Evolutionary conservation across 805 yeast genomes (phyloP), one percentile per base, ranked within the genome.

Genomic region (Debaryomyces prosopidis): DNA sequence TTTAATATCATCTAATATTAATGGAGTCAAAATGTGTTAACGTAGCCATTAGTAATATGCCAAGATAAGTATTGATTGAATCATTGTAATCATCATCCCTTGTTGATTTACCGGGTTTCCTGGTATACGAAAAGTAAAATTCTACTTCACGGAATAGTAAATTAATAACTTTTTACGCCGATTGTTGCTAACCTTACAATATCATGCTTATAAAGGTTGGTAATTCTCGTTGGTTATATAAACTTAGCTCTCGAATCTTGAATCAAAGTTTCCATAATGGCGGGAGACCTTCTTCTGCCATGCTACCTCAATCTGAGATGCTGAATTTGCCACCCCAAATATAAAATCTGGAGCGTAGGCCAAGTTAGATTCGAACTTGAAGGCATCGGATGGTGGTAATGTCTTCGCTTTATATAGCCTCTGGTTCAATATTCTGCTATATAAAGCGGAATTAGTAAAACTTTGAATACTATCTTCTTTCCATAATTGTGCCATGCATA

Each of bases 301-400:
- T 56, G 72, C 69, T 17, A 71, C 71, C 52, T 67, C 72, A 38
- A 65, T 58, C 51, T 67, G 73, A 19, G 61, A 57, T 12, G 69
- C 67, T 15, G 69, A 59, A 11, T 66, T 60, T 10, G 68, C 68
- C 46, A 63, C 63, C 2, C 71, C 71, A 49, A 54, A 45, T 26
- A 58, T 23, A 26, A 59, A 58, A 14, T 36, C 53, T 16, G 33
- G 17, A 10, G 59, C 56, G 33, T 48, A 55, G 31, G 44, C 50
- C 48, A 53, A 45, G 16, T 42, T 36, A 30, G 43, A 42, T 16
- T 42, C 50, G 36, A 52, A 55, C 5, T 36, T 16, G 36, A 50
- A 54, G 12, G 47, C 40, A 30, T 55, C 60, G 4, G 44, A 43
- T 10, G 60, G 60, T 12, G 60, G 58, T 26, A 48, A 35, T 4